phyloP scores from a whole-genome alignment of 2,329 filamentous ascomycete genomes.

The Colletotrichum echinochloae region DNA sequence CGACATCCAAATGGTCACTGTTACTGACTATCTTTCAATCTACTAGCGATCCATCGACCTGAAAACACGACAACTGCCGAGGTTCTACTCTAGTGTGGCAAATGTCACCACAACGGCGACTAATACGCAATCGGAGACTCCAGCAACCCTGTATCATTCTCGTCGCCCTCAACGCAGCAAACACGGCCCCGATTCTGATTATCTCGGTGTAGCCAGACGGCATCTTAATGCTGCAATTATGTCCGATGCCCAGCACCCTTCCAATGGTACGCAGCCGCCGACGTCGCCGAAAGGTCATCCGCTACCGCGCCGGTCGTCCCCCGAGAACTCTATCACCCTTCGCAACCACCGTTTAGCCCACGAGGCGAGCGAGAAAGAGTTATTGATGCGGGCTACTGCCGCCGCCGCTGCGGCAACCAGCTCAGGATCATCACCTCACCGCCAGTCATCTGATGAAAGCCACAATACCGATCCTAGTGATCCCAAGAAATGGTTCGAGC shows the following conservation, averaged over 20 bases:
- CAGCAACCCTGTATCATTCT: slow-evolving; percentile 5
- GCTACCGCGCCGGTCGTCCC: slow-evolving; percentile 58
- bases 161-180: background rate
- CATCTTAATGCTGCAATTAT: slow-evolving; percentile 45
- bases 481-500: slow-evolving; percentile 66
- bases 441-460: slow-evolving; percentile 63
- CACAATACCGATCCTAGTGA: slow-evolving; percentile 62
- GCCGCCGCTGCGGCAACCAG: slow-evolving; percentile 33
- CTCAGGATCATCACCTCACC: slow-evolving; percentile 43
- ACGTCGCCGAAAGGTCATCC: slow-evolving; percentile 52
- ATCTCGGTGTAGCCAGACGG: slow-evolving; percentile 19
- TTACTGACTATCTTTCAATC: background rate
- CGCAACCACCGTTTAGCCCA: slow-evolving; percentile 59
- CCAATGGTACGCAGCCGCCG: slow-evolving; percentile 43
- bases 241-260: slow-evolving; percentile 46
- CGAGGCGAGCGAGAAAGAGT: slow-evolving; percentile 51
- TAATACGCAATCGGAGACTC: background rate
- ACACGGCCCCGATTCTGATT: background rate
- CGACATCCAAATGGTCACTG: slow-evolving; percentile 4
- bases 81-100: slow-evolving; percentile 3
- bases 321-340: slow-evolving; percentile 61
- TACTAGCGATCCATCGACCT: background rate
- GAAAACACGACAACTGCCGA: background rate
- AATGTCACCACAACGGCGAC: slow-evolving; percentile 14
- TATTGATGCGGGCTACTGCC: slow-evolving; percentile 30